Base-by-base conservation (phyloP, 225 moss, liverwort and hornwort species). In the Takakia lepidozioides region DNA sequence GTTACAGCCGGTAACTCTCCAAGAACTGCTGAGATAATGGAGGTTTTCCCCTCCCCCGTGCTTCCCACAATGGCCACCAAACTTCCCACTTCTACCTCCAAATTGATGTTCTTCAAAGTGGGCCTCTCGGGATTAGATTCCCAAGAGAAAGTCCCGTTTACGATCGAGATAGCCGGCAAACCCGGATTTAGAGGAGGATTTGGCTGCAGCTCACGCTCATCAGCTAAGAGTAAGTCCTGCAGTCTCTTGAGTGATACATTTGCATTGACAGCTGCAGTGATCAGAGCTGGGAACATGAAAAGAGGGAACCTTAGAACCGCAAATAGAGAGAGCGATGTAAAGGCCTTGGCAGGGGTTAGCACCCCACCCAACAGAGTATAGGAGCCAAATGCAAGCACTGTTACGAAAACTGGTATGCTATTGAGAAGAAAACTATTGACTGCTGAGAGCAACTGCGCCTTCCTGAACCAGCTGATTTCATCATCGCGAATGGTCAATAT, bases 41-140 rank as follows among this genome's bases (percentile, higher is more conserved):
- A 77, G n/a, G 76, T 67, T 56, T 77, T 77, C 8, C 76, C 72
- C 51, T 77, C 67, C 17, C 72, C 72, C 3, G 72, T 77, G 20
- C 72, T 67, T 52, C 76, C 76, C 3, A 77, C 76, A 8, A 77
- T 25, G 8, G 76, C 76, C 32, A 72, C 72, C 2, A 77, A 66
- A 35, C 62, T 46, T 1, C 76, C 76, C 10, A 43, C 20, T 16
- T 49, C 44, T 27, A 77, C 67, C 25, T 59, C 42, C 16, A 77
- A 20, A 36, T 68, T 64, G 41, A 77, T 57, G 25, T 56, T 27
- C 19, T 51, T 48, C n/a, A 77, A 67, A 18, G 76, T 72, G 28
- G 72, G 62, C 37, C 16, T 64, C 17, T 29, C 58, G 29, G 40
- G 42, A 58, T 77, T 56, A 24, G 46, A 14, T 25, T 51, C 54